phyloP scores from a whole-genome alignment of 2,329 filamentous ascomycete species.

The Curvularia sp. region DNA sequence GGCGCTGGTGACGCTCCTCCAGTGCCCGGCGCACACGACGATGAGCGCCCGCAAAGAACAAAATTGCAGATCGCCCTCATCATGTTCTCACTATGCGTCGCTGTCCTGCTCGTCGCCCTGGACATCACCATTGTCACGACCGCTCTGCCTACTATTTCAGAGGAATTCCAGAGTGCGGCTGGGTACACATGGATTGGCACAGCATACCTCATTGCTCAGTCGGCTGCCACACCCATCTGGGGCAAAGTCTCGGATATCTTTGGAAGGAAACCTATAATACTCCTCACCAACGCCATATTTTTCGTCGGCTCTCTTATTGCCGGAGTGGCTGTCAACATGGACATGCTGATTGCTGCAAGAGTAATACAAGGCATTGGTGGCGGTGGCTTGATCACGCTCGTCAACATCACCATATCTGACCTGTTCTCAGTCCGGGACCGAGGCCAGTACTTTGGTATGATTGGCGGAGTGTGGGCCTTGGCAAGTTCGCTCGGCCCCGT shows the following conservation, averaged over 20 bases:
- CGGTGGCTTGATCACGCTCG: slow-evolving; percentile 68
- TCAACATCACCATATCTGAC: slow-evolving; percentile 69
- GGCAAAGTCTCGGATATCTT: slow-evolving; percentile 72
- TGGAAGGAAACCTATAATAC: slow-evolving; percentile 68
- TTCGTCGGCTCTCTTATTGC: slow-evolving; percentile 68
- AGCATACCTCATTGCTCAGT: slow-evolving; percentile 58
- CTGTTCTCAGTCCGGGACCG: slow-evolving; percentile 66
- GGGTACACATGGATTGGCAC: slow-evolving; percentile 63
- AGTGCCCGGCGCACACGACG: slow-evolving; percentile 27
- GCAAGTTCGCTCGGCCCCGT: slow-evolving; percentile 71
- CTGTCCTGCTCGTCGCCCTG: slow-evolving; percentile 65
- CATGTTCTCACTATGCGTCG: slow-evolving; percentile 60
- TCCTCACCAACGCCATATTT: slow-evolving; percentile 67
- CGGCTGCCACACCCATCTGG: slow-evolving; percentile 64
- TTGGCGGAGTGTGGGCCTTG: slow-evolving; percentile 71
- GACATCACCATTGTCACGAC: slow-evolving; percentile 70
- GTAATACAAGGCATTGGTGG: slow-evolving; percentile 69
- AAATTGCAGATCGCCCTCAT: slow-evolving; percentile 56
- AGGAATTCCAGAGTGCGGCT: slow-evolving; percentile 58
- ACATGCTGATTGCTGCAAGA: slow-evolving; percentile 68
- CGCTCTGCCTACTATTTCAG: slow-evolving; percentile 65
- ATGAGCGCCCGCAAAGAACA: slow-evolving; percentile 43
- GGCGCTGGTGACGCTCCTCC: slow-evolving; percentile 19
- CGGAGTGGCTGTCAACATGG: slow-evolving; percentile 63
- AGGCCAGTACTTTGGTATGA: slow-evolving; percentile 68